A percentile compares a stretch with the other conserved stretches of the same genome.
Evolutionary conservation across 73 alveolate genomes (phyloP).

Genomic region (Symbiodinium pilosum): DNA sequence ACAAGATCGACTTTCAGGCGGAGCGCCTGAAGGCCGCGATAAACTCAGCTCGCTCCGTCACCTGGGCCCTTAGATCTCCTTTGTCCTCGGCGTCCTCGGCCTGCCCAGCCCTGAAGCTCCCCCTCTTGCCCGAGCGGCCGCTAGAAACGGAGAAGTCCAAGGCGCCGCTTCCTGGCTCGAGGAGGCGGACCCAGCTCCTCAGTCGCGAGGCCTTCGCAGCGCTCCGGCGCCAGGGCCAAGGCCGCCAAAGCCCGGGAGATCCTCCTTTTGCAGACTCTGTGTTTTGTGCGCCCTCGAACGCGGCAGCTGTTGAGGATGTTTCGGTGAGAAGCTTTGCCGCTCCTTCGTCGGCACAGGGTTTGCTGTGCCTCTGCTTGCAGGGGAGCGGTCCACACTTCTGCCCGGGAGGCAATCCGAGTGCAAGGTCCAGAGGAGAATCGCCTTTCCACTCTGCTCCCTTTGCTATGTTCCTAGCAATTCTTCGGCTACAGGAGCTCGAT

Average conservation of each 20-base stretch:
- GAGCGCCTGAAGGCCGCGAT: no score
- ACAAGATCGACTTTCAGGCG: no score
- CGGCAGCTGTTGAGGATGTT: no score
- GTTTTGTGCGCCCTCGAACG: no score
- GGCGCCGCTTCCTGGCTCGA: no score
- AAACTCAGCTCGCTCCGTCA: background rate
- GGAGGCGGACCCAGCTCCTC: background rate
- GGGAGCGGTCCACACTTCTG: constrained; percentile 79
- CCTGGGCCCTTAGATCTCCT: constrained; percentile 13
- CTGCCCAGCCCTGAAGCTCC: no score
- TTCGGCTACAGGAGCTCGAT: constrained; percentile 22
- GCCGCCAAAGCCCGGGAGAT: background rate
- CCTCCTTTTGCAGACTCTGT: background rate
- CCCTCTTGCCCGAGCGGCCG: no score
- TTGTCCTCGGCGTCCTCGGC: background rate
- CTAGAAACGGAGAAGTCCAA: no score
- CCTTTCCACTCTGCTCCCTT: constrained; percentile 32
- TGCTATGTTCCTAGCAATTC: constrained; percentile 40
- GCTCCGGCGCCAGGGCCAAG: background rate
- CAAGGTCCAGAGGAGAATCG: constrained; percentile 25
- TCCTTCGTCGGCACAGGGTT: background rate
- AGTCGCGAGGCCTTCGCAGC: background rate
- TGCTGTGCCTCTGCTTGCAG: constrained; percentile 53
- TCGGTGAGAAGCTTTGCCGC: no score
- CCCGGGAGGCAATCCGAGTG: constrained; percentile 75